A percentile compares a stretch with the other conserved stretches of the same genome.
Conservation (phyloP, 2,329 filamentous ascomycete species). For the Beauveria varroae region DNA sequence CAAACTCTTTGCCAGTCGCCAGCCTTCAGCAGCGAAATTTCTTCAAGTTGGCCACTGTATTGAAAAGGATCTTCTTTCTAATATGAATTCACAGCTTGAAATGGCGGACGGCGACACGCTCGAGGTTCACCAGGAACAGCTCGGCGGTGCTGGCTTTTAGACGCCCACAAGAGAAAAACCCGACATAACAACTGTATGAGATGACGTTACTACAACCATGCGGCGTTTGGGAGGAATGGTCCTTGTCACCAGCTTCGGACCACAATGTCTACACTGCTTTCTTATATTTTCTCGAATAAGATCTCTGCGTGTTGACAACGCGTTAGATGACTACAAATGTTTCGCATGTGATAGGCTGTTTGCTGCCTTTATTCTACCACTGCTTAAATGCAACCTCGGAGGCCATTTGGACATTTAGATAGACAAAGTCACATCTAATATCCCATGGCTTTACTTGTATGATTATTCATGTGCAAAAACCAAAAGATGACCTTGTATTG, state of each 20-base stretch:
- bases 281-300: not conserved
- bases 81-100: slow-evolving; percentile 60
- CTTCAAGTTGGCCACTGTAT: not conserved
- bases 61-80: too few species aligned
- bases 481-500: slow-evolving; percentile 1
- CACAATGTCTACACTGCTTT: slow-evolving; percentile 9
- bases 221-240: slow-evolving; percentile 9
- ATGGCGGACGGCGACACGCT: slow-evolving; percentile 95
- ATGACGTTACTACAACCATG: slow-evolving; percentile 7
- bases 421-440: slow-evolving; percentile 10
- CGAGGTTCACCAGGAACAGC: slow-evolving; percentile 97
- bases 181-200: slow-evolving; percentile 9
- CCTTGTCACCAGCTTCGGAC: not conserved
- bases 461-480: not conserved
- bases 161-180: not conserved
- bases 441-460: slow-evolving; percentile 2
- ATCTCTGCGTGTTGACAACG: not conserved
- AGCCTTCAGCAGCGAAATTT: not conserved
- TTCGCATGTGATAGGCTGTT: not conserved
- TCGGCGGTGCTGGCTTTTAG: slow-evolving; percentile 49
- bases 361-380: not conserved
- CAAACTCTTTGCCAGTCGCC: not conserved
- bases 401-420: slow-evolving; percentile 8
- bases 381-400: not conserved
- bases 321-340: not conserved